These are phyloP conservation scores for Aulographum hederae DNA, from an alignment of 2,329 filamentous ascomycete species.

Conservation along the genomic window DNA sequence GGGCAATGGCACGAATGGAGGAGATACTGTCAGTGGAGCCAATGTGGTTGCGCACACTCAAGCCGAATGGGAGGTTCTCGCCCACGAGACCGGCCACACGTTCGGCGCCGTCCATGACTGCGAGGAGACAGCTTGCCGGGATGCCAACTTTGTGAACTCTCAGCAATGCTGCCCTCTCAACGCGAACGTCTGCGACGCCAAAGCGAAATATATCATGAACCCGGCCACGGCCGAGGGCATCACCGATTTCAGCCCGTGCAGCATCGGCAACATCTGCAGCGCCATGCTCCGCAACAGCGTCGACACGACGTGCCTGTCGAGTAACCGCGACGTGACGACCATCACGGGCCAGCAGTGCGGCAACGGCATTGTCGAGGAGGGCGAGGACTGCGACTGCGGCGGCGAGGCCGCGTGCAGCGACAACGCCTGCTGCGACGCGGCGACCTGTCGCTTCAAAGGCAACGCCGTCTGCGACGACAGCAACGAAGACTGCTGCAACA, in stretches of 20 bases:
- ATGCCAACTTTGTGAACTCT: slow-evolving; percentile 38
- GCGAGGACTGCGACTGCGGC: slow-evolving; percentile 93
- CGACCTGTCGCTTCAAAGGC: slow-evolving; percentile 67
- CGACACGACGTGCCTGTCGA: slow-evolving; percentile 58
- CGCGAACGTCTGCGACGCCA: slow-evolving; percentile 49
- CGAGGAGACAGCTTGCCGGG: slow-evolving; percentile 43
- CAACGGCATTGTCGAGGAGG: slow-evolving; percentile 88
- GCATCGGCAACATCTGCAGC: slow-evolving; percentile 84
- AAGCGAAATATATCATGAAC: slow-evolving; percentile 84
- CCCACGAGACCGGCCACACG: slow-evolving; percentile 84
- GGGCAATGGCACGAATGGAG: slow-evolving; percentile 25
- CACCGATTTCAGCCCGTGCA: slow-evolving; percentile 69
- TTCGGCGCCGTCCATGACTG: slow-evolving; percentile 96
- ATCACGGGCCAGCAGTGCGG: slow-evolving; percentile 77
- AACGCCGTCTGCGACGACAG: slow-evolving; percentile 65
- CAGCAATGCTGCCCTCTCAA: slow-evolving; percentile 71
- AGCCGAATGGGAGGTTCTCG: slow-evolving; percentile 88
- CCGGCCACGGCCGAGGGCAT: slow-evolving; percentile 63
- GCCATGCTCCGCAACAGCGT: slow-evolving; percentile 63
- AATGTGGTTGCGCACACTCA: slow-evolving; percentile 77
- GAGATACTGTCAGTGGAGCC: slow-evolving; percentile 63
- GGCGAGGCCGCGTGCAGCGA: slow-evolving; percentile 50
- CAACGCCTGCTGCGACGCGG: slow-evolving; percentile 70
- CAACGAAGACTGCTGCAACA: slow-evolving; percentile 68
- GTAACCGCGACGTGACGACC: slow-evolving; percentile 67